These are phyloP conservation scores for Pichia nakasei DNA, from an alignment of 805 yeast species.

Conservation along the genomic window DNA sequence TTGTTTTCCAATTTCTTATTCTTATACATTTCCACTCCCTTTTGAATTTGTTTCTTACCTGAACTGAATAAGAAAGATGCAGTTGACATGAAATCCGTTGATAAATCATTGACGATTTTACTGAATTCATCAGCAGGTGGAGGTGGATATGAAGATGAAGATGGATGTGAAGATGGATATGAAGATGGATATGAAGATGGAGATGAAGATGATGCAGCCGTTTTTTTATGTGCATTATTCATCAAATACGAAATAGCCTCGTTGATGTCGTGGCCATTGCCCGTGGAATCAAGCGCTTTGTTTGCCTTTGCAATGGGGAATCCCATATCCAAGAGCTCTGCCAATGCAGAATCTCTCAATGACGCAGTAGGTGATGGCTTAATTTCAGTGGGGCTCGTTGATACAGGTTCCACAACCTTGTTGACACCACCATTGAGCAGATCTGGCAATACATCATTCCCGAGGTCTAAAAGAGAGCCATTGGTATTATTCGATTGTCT, in stretches of 20 bases:
- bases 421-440: no score
- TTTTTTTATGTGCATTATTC: slow-evolving; percentile 44
- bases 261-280: slow-evolving; percentile 47
- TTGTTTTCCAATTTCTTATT: slow-evolving; percentile 23
- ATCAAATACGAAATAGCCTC: slow-evolving; percentile 60
- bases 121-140: slow-evolving; percentile 27
- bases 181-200: background rate
- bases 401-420: no score
- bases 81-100: slow-evolving; percentile 46
- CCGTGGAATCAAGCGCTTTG: slow-evolving; percentile 46
- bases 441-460: no score
- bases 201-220: no score
- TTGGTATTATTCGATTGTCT: no score
- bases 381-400: background rate
- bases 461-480: no score
- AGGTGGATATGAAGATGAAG: background rate
- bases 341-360: slow-evolving; percentile 41
- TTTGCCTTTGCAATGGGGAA: slow-evolving; percentile 54
- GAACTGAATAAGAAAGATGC: slow-evolving; percentile 52
- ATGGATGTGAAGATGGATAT: slow-evolving; percentile 6
- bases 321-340: slow-evolving; percentile 74
- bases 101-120: slow-evolving; percentile 41
- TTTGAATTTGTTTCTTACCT: slow-evolving; percentile 52
- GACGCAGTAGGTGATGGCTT: background rate
- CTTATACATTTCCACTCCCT: slow-evolving; percentile 54